phyloP scores from a whole-genome alignment of 441 rosid genomes.

The Sinapis alba region DNA sequence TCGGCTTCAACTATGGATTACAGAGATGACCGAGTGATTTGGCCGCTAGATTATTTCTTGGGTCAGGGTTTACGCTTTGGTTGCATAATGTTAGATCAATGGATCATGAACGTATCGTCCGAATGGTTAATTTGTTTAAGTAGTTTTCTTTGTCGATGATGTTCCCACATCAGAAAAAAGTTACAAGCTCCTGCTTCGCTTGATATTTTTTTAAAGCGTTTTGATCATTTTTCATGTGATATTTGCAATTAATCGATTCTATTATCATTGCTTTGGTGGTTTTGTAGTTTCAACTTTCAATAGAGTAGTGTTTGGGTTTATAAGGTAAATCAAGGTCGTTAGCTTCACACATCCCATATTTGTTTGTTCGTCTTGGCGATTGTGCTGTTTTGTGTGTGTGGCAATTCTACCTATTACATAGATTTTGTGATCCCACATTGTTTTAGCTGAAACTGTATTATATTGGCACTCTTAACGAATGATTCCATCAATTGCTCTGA shows the following conservation, averaged over 20 bases:
- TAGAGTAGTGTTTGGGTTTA: no score
- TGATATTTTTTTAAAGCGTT: neutral
- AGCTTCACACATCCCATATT: no score
- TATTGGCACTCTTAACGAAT: no score
- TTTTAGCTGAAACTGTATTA: no score
- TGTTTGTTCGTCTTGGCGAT: no score
- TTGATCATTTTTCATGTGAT: neutral
- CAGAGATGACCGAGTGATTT: neutral
- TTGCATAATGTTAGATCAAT: neutral
- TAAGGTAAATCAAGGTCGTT: no score
- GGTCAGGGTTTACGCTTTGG: neutral
- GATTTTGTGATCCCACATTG: no score
- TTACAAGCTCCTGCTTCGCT: neutral
- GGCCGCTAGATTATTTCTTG: neutral
- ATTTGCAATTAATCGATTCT: neutral
- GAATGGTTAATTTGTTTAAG: neutral
- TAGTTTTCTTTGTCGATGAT: neutral
- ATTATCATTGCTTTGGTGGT: neutral
- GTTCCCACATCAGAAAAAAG: no score
- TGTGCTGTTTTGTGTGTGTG: no score
- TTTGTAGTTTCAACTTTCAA: no score
- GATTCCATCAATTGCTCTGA: no score
- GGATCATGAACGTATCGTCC: neutral
- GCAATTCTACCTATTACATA: no score
- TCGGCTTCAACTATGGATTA: neutral